Percentiles rank a stretch among this genome's conserved stretches.
Evolutionary conservation across 2,329 filamentous ascomycete genomes (phyloP).

Genomic region (Calonectria ilicicola): DNA sequence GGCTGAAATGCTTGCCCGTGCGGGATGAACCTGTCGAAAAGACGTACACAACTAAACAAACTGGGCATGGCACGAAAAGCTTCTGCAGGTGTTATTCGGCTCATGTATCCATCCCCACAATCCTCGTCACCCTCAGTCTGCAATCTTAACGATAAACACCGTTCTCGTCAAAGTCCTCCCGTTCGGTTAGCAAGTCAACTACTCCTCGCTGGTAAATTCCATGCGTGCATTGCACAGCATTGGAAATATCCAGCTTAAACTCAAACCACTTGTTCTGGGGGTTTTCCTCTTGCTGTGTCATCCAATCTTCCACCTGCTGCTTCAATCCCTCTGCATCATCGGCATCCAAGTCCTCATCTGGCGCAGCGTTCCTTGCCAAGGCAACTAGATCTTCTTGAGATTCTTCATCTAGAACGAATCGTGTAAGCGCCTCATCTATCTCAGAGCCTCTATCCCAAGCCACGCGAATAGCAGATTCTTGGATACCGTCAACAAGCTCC

Average conservation of each 20-base stretch:
- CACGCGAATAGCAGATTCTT: constrained; percentile 7
- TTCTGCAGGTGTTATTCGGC: no score
- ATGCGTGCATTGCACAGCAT: neutral
- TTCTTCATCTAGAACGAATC: neutral
- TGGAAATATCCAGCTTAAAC: neutral
- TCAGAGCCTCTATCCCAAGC: neutral
- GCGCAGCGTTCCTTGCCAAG: neutral
- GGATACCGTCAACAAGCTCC: neutral
- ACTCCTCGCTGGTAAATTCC: neutral
- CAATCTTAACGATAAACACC: neutral
- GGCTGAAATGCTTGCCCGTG: no score
- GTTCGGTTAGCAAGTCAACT: neutral
- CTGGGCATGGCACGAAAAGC: no score
- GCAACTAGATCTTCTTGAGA: neutral
- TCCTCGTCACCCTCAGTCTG: no score
- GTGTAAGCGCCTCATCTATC: neutral
- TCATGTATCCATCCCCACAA: no score
- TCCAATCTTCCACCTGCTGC: neutral
- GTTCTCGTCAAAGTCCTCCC: neutral
- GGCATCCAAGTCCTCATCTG: neutral
- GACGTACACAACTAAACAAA: no score
- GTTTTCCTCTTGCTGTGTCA: neutral
- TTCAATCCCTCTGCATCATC: neutral
- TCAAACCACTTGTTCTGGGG: neutral
- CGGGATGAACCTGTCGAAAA: no score